Conservation (phyloP, 2,329 filamentous ascomycete species). For the Endocalyx cinctus region DNA sequence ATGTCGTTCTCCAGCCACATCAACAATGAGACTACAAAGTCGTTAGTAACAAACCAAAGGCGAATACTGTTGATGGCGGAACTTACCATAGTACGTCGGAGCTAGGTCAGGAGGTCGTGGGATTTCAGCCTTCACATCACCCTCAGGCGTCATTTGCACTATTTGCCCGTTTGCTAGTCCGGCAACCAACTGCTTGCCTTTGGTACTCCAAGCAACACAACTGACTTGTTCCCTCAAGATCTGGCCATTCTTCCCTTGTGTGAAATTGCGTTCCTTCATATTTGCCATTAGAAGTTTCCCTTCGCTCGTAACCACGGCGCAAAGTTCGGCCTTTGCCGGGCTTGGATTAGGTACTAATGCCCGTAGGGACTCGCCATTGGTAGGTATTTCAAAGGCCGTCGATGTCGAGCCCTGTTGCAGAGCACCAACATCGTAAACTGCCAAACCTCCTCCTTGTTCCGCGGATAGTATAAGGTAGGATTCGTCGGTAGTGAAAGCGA, state of each 20-base stretch:
- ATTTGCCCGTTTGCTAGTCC: slow-evolving; percentile 77
- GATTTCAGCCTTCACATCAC: slow-evolving; percentile 70
- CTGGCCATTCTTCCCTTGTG: slow-evolving; percentile 55
- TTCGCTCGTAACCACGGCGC: slow-evolving; percentile 73
- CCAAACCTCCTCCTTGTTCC: slow-evolving; percentile 74
- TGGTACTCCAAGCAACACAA: slow-evolving; percentile 85
- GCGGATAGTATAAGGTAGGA: slow-evolving; percentile 77
- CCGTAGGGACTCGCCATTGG: slow-evolving; percentile 69
- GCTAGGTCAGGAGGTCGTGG: slow-evolving; percentile 68
- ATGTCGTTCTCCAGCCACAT: slow-evolving; percentile 85
- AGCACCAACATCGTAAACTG: slow-evolving; percentile 72
- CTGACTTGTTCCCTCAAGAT: slow-evolving; percentile 69
- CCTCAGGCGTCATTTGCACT: slow-evolving; percentile 78
- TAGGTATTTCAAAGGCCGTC: slow-evolving; percentile 69
- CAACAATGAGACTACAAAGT: slow-evolving; percentile 64
- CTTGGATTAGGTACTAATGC: slow-evolving; percentile 77
- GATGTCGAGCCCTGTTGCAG: slow-evolving; percentile 63
- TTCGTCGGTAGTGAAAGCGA: slow-evolving; percentile 89
- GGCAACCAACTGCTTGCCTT: slow-evolving; percentile 87
- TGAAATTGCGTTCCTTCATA: slow-evolving; percentile 60
- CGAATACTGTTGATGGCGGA: slow-evolving; percentile 2
- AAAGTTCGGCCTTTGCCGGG: slow-evolving; percentile 64
- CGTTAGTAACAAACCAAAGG: slow-evolving; percentile 20
- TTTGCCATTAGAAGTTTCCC: slow-evolving; percentile 84
- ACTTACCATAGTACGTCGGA: slow-evolving; percentile 61